Conservation (phyloP, 176 grass and related monocot genomes). For the Oryza officinalis region DNA sequence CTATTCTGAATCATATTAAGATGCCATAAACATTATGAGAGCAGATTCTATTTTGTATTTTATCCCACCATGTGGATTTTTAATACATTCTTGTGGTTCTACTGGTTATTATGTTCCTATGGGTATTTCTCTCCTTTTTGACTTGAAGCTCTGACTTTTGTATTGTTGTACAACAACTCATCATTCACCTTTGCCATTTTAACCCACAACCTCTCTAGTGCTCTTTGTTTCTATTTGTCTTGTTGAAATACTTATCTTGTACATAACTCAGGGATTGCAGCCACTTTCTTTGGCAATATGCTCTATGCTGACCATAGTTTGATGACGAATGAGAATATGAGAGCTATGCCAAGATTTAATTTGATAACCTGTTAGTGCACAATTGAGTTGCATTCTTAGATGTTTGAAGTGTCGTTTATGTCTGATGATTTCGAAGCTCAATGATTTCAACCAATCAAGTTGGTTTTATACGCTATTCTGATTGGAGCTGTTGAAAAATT, state of each 20-base stretch:
- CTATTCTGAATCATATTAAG: conserved; percentile 46
- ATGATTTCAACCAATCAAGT: conserved; percentile 36
- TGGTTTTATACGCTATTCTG: conserved; percentile 67
- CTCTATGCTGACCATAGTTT: conserved; percentile 33
- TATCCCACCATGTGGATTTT: neutral
- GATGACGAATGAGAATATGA: conserved; percentile 43
- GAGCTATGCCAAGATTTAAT: conserved; percentile 25
- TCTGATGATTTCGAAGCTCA: conserved; percentile 14
- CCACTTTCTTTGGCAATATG: conserved; percentile 48
- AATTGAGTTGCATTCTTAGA: neutral
- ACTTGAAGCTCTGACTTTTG: neutral
- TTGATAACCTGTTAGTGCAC: neutral
- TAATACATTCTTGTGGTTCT: neutral
- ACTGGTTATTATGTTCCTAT: neutral
- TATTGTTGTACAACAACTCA: neutral
- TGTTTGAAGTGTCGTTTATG: neutral
- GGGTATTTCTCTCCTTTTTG: neutral
- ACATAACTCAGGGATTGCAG: conserved; percentile 40
- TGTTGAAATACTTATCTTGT: no score
- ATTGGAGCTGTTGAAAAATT: conserved; percentile 35
- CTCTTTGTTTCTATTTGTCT: neutral
- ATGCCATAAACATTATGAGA: conserved; percentile 18
- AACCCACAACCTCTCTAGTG: neutral
- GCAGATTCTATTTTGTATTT: neutral
- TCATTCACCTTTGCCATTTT: neutral